Evolutionary conservation across 176 grass and related monocot species (phyloP), one percentile per base, ranked within the genome.

Genomic region (Aegilops bicornis): DNA sequence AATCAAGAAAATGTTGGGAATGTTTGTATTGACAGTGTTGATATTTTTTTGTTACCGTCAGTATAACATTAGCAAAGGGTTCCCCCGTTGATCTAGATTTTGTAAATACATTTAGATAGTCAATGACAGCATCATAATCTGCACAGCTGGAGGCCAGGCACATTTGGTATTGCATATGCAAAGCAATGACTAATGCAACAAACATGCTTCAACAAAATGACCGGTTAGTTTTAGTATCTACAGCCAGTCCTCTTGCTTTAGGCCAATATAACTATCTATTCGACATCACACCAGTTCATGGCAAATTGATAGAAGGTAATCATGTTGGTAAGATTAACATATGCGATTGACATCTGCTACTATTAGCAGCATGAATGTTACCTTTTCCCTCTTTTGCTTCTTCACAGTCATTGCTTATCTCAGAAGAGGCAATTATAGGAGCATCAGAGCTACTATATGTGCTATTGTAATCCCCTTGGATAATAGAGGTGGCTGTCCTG

Each of bases 401-500:
- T 87, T 84, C 85, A 60, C 31, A 50, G 35, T 63, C 80, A 37
- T 76, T 89, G 67, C 73, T 75, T 68, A 89, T 77, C 59, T 61
- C 25, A 65, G 69, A 50, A 5, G 65, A 72, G 64, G 74, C 60
- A 77, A 81, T 25, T 61, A 39, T 45, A 50, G 58, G 82, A 82
- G 33, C 60, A 79, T 63, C 89, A 74, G 64, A 76, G 52, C 74
- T 76, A 77, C 71, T 24, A 78, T 45, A 59, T 52, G 52, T 68
- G 32, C 40, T 79, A 68, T 17, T 32, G 76, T 88, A 77, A 19
- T 71, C 37, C 79, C 69, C 76, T 76, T 83, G 79, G 69, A 80
- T 75, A 69, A 76, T 89, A 80, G 79, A 80, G 67, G 54, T 84
- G 73, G 87, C 90, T 76, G 82, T 43, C 81, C 75, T 89, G 69